Base-by-base conservation (phyloP, 495 filamentous ascomycete genomes). In the Trichoderma virens region DNA sequence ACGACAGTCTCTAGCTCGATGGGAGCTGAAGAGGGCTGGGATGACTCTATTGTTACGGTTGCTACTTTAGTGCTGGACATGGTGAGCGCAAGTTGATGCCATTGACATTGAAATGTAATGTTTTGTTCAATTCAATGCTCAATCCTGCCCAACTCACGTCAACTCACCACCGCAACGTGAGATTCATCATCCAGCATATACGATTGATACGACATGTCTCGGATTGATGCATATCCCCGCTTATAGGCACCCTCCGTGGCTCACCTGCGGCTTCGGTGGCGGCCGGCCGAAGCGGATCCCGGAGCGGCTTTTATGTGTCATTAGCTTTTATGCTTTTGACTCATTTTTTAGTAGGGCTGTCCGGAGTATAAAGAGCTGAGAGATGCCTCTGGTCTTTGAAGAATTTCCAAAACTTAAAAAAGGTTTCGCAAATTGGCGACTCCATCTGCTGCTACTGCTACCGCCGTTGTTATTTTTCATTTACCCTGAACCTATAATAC, bases 171-270 rank as follows among this genome's bases (percentile, higher is more conserved):
- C n/a, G n/a, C n/a, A n/a, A n/a, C n/a, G n/a, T n/a, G n/a, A n/a
- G n/a, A n/a, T n/a, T n/a, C n/a, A n/a, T n/a, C n/a, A n/a, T n/a
- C n/a, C n/a, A n/a, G n/a, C n/a, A n/a, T n/a, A n/a, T n/a, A n/a
- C n/a, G n/a, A n/a, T n/a, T n/a, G n/a, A n/a, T n/a, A n/a, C n/a
- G n/a, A n/a, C n/a, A n/a, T n/a, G n/a, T n/a, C n/a, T n/a, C n/a
- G n/a, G n/a, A 30, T 56, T 56, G 25, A 27, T 56, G 51, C 51
- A 56, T 30, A 56, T 56, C 25, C 51, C 51, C 51, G 51, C 25
- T 30, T 56, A 56, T 56, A 56, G 51, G 51, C 51, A 56, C 51
- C 51, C 27, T 56, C 51, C 51, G 51, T 13, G 11, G 6, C 25
- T 18, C 51, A 51, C 3, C 45, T 51, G 18, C 45, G 1, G 6